Evolutionary conservation across 148 eudicot species (phyloP), one percentile per base, ranked within the genome.

Genomic region (Chenopodium berlandieri): DNA sequence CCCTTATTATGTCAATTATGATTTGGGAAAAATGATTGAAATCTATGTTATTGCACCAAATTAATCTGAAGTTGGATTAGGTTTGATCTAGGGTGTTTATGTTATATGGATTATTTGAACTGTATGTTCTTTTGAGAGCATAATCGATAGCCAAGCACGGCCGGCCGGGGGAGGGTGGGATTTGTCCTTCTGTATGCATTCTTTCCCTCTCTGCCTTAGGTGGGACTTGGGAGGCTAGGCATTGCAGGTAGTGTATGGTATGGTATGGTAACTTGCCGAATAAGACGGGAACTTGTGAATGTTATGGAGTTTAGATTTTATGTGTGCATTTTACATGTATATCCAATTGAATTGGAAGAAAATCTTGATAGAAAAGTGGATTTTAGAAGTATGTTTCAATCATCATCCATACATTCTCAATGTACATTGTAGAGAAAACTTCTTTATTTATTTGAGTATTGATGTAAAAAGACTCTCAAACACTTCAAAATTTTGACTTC

Each of bases 1-100:
- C 20, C 2, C 4, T 37, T 47, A 60, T 58, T 54, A 27, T 27
- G 27, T 27, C 27, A 0, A 27, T 27, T 27, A 44, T 73, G 75
- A 68, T n/a, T 79, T 75, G 72, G 80, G 72, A 68, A 6, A 37
- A 71, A 6, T 71, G 40, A 7, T 50, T 71, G 74, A 71, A 71
- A 31, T 54, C 16, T 7, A 4, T 75, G 8, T 23, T 13, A 0
- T 31, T 30, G 48, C 9, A 31, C 65, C 68, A 64, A 20, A 74
- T 9, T 56, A 65, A 65, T 40, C 16, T 73, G 13, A 73, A 58
- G 19, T 13, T 37, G n/a, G 58, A 16, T 9, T 60, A 20, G 67
- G 3, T 30, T 58, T 56, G 25, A 34, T 40, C 34, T 31, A 10
- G 32, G 78, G 37, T 76, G 5, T 76, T 27, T 14, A 14, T 16